Base-by-base conservation (phyloP, 2,329 filamentous ascomycete species). In the Fusarium compactum region DNA sequence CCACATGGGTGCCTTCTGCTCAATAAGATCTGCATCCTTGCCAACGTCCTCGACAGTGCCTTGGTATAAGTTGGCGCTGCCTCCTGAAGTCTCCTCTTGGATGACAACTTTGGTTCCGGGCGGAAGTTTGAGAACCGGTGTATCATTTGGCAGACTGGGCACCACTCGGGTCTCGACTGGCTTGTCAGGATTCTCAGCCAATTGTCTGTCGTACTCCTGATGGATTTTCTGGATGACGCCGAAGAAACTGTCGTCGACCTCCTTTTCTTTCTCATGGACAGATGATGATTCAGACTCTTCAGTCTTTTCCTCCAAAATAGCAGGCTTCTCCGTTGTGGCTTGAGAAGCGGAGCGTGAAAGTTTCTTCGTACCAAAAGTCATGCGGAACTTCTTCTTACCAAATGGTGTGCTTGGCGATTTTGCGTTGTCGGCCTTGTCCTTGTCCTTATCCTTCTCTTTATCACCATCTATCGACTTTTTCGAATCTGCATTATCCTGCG, bases 1-100 rank as follows among this genome's bases (percentile, higher is more conserved):
- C 96, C 96, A 99, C 84, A 92, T 91, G 3, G 96, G 95, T 8
- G 92, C 94, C 43, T 91, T 89, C 76, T 93, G 92, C 81, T 98
- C 95, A 55, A 99, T 91, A 22, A 91, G 82, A 79, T 97, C 93
- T 22, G 91, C 91, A 74, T 97, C 93, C 48, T 88, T 84, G 3
- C 92, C 92, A 7, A 97, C 86, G 10, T 89, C 90, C 59, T 89
- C 92, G 5, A 98, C 93, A 5, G 92, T 97, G 29, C 96, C 95
- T 75, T 96, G 88, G 78, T 98, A 99, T 14, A 98, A 84, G 82
- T 98, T 96, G 29, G 93, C 93, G 61, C 87, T 91, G 55, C 90
- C 89, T 41, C 90, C 90, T 4, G 80, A 81, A 3, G 88, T 90
- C 77, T 92, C 90, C 75, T 92, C 90, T 74, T 92, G 90, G 51